phyloP scores from a whole-genome alignment of 192 early-diverging fungal genomes.

The Ramicandelaber brevisporus region DNA sequence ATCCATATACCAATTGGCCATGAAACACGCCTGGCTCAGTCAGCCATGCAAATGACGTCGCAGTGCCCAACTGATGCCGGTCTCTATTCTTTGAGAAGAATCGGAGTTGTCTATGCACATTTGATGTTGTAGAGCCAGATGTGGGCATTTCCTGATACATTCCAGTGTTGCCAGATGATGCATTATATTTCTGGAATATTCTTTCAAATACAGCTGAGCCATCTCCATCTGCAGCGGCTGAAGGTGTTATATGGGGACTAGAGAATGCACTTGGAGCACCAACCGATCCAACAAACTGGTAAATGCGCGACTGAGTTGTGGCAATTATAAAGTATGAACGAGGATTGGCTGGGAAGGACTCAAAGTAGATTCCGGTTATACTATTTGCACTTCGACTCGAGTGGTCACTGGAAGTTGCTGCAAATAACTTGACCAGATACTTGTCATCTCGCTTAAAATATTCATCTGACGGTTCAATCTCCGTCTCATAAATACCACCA shows the following conservation, averaged over 20 bases:
- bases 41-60: constrained; percentile 65
- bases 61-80: constrained; percentile 3
- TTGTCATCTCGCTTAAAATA: constrained; percentile 62
- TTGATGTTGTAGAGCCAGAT: too few species aligned
- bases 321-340: constrained; percentile 57
- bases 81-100: too few species aligned
- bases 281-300: constrained; percentile 71
- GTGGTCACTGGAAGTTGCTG: constrained; percentile 33
- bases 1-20: constrained; percentile 54
- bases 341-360: constrained; percentile 44
- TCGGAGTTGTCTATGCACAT: too few species aligned
- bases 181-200: too few species aligned
- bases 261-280: constrained; percentile 13
- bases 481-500: constrained; percentile 74
- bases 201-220: constrained; percentile 43
- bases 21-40: constrained; percentile 73
- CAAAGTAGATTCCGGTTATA: constrained; percentile 53
- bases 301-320: constrained; percentile 63
- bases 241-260: too few species aligned
- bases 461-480: constrained; percentile 66
- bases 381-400: too few species aligned
- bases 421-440: constrained; percentile 33
- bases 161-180: too few species aligned
- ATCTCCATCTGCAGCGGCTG: too few species aligned
- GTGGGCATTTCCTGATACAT: constrained; percentile 35